A percentile compares a stretch with the other conserved stretches of the same genome.
Conservation (phyloP, 2,329 filamentous ascomycete species). For the Xylaria polymorpha region DNA sequence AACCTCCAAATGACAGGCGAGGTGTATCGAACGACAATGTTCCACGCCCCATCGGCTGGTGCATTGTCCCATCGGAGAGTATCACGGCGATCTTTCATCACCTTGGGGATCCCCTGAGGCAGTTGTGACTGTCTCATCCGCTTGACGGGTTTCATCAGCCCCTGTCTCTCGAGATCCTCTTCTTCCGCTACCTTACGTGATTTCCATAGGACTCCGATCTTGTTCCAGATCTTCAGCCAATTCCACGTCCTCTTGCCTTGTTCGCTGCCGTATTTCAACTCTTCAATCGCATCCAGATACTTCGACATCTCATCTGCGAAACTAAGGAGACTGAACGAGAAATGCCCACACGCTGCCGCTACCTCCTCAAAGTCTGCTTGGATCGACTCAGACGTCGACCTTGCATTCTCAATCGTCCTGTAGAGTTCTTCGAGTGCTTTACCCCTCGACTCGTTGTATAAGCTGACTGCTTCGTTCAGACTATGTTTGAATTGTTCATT, state of each 20-base stretch:
- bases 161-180: conserved; percentile 58
- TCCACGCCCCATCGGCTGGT: conserved; percentile 53
- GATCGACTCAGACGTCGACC: conserved; percentile 75
- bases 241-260: conserved; percentile 75
- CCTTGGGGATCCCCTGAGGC: conserved; percentile 66
- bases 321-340: conserved; percentile 89
- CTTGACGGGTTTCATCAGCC: conserved; percentile 57
- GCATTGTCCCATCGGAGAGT: conserved; percentile 68
- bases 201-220: conserved; percentile 49
- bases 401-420: conserved; percentile 77
- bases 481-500: conserved; percentile 85
- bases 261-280: conserved; percentile 79
- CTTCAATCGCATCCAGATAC: conserved; percentile 86
- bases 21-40: conserved; percentile 55
- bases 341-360: conserved; percentile 96
- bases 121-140: conserved; percentile 65
- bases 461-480: conserved; percentile 79
- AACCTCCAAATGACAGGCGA: conserved; percentile 61
- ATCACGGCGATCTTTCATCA: conserved; percentile 64
- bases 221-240: conserved; percentile 86
- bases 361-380: conserved; percentile 97
- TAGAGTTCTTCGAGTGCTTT: conserved; percentile 85
- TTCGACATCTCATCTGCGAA: conserved; percentile 90
- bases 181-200: conserved; percentile 26
- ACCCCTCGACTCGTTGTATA: conserved; percentile 81